A percentile compares a stretch with the other conserved stretches of the same genome.
These are phyloP conservation scores for Thalassiosira profunda DNA, from an alignment of 108 stramenopile genomes.

Conservation along the genomic window DNA sequence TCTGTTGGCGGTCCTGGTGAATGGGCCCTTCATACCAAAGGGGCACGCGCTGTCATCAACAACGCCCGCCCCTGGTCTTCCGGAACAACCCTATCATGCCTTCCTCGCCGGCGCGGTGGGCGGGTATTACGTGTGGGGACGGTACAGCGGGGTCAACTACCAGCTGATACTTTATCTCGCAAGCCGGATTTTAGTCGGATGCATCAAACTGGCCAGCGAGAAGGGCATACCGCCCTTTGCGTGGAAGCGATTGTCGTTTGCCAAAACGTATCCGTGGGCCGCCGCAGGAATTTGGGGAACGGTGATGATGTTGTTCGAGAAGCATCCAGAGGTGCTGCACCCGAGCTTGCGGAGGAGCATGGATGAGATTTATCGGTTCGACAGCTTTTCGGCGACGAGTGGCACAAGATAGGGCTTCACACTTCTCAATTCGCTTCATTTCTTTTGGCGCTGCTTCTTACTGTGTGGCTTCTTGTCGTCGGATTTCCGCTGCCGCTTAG, in stretches of 20 bases:
- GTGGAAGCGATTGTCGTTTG: constrained; percentile 32
- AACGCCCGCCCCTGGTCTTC: constrained; percentile 58
- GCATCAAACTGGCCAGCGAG: constrained; percentile 49
- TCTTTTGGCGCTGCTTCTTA: constrained; percentile 9
- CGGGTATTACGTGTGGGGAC: constrained; percentile 88
- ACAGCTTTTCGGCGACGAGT: too few species aligned
- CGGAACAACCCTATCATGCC: constrained; percentile 77
- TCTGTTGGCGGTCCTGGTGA: constrained; percentile 23
- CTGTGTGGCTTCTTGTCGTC: constrained; percentile 1
- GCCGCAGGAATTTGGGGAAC: constrained; percentile 81
- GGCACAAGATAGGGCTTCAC: too few species aligned
- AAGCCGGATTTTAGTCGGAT: constrained; percentile 79
- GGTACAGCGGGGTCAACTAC: constrained; percentile 77
- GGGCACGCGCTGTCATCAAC: too few species aligned
- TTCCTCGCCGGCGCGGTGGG: constrained; percentile 81
- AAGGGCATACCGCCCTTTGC: constrained; percentile 57
- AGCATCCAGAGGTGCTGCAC: constrained; percentile 81
- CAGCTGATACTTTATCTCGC: constrained; percentile 83
- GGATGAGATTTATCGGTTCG: constrained; percentile 90
- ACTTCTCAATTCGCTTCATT: too few species aligned
- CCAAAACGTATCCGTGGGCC: constrained; percentile 55
- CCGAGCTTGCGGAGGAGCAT: constrained; percentile 79
- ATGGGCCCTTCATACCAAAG: constrained; percentile 61
- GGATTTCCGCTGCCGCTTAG: constrained; percentile 5
- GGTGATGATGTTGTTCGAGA: constrained; percentile 87